These are phyloP conservation scores for Bathelium albidoporum DNA, from an alignment of 495 filamentous ascomycete species.

Conservation along the genomic window DNA sequence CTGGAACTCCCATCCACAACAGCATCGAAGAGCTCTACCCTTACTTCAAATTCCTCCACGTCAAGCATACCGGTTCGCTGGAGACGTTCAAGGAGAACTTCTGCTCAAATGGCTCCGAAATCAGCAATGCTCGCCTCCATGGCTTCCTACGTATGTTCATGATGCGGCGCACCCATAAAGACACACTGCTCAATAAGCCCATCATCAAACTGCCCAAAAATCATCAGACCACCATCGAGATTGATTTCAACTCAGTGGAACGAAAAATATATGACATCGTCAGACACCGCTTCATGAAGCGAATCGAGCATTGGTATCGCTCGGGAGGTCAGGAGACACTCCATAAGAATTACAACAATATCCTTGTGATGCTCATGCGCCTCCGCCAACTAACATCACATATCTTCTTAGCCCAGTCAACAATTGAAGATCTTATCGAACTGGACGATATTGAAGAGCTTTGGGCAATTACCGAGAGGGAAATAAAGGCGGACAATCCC, in stretches of 20 bases:
- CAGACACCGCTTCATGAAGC: slow-evolving; percentile 24
- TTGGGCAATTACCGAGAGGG: slow-evolving; percentile 15
- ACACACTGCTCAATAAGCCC: slow-evolving; percentile 42
- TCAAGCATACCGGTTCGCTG: slow-evolving; percentile 34
- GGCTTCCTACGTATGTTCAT: slow-evolving; percentile 34
- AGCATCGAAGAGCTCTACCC: slow-evolving; percentile 44
- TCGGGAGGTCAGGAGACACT: slow-evolving; percentile 11
- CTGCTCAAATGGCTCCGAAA: slow-evolving; percentile 26
- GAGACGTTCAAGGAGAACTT: slow-evolving; percentile 42
- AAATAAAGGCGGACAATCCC: slow-evolving; percentile 7
- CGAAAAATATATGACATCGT: slow-evolving; percentile 40
- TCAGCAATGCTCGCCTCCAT: slow-evolving; percentile 31
- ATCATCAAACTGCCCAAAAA: slow-evolving; percentile 45
- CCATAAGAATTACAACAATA: slow-evolving; percentile 23
- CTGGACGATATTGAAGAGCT: slow-evolving; percentile 32
- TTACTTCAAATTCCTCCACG: slow-evolving; percentile 49
- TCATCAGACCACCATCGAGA: slow-evolving; percentile 24
- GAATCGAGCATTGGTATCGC: slow-evolving; percentile 31
- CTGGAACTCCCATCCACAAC: slow-evolving; percentile 36
- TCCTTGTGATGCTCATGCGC: slow-evolving; percentile 35
- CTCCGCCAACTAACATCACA: slow-evolving; percentile 46
- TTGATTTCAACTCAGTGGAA: slow-evolving; percentile 42
- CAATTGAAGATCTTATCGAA: slow-evolving; percentile 36
- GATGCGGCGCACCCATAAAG: slow-evolving; percentile 42
- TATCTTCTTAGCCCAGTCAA: slow-evolving; percentile 38